Evolutionary conservation across 257 asterid species (phyloP).

Genomic region (Fraxinus americana): DNA sequence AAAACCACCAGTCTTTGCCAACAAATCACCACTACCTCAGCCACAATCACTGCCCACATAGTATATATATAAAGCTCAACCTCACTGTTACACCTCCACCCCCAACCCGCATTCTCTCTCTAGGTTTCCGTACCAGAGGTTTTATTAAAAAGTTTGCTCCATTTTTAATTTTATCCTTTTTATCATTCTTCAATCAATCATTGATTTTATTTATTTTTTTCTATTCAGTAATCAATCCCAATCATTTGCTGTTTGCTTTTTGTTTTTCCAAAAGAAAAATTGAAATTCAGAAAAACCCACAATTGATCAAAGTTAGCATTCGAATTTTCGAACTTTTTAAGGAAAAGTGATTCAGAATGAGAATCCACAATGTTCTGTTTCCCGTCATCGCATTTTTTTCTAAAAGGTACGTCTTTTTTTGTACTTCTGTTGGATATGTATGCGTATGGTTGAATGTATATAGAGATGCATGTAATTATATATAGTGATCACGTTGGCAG

Average conservation of each 20-base stretch:
- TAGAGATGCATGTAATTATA: neutral
- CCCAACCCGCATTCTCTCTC: neutral
- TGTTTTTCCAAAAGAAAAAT: neutral
- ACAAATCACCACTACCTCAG: neutral
- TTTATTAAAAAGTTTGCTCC: neutral
- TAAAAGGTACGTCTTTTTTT: neutral
- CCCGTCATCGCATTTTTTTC: neutral
- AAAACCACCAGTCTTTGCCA: neutral
- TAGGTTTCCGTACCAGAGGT: neutral
- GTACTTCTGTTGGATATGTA: neutral
- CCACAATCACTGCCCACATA: neutral
- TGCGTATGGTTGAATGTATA: neutral
- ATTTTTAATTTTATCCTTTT: neutral
- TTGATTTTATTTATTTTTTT: neutral
- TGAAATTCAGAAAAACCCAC: neutral
- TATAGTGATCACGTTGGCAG: neutral
- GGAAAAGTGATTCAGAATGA: neutral
- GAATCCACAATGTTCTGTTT: neutral
- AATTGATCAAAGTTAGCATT: neutral
- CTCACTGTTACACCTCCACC: neutral
- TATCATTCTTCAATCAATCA: neutral
- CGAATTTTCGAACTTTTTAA: neutral
- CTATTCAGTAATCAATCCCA: neutral
- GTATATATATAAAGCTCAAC: neutral
- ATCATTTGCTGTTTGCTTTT: neutral